Conservation (phyloP, 2,329 filamentous ascomycete species). For the Colletotrichum sp. region DNA sequence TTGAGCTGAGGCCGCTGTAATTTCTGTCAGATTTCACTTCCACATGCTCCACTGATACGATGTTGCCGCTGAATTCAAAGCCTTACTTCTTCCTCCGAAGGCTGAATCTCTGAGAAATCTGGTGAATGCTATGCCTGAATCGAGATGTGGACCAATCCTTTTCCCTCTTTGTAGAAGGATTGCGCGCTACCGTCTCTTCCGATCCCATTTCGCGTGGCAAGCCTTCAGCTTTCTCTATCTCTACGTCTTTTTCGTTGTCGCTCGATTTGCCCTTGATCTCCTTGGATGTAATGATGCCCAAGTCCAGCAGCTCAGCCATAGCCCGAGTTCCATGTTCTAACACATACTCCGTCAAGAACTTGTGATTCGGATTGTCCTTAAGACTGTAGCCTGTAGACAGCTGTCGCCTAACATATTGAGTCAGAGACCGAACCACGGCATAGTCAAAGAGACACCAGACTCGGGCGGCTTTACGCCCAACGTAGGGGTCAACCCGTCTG, state of each 20-base stretch:
- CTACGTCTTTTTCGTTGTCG: neutral
- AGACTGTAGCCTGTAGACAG: neutral
- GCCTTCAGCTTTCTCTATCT: neutral
- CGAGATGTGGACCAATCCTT: neutral
- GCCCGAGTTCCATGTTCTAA: neutral
- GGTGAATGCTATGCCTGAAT: neutral
- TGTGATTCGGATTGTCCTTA: neutral
- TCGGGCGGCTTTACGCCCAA: neutral
- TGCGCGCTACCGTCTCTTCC: neutral
- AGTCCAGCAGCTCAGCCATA: neutral
- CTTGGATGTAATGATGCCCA: neutral
- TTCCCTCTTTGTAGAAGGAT: neutral
- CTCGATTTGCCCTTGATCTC: neutral
- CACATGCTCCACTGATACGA: neutral
- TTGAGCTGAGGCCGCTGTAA: neutral
- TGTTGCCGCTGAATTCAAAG: neutral
- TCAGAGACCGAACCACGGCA: neutral
- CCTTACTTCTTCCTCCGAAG: neutral
- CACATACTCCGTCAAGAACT: neutral
- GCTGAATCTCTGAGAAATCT: neutral
- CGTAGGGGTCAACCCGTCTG: neutral
- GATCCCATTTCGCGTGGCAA: neutral
- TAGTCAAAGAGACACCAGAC: neutral
- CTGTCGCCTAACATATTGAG: neutral
- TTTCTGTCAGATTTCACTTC: neutral